Evolutionary conservation across 768 basidiomycete species (phyloP).

Genomic region (Plicaturopsis crispa): DNA sequence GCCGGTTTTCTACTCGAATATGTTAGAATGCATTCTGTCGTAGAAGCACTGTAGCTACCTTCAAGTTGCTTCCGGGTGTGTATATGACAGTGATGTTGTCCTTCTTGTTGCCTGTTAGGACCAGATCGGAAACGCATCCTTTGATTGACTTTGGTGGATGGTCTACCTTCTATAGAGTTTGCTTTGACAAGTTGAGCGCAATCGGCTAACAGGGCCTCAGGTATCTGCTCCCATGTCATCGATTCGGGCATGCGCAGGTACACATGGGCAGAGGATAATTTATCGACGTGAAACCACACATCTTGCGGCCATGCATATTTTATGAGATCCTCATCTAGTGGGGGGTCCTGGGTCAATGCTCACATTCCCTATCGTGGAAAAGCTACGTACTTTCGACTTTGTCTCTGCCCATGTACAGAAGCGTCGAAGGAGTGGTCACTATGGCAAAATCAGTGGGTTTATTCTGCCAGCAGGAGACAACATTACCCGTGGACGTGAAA

Average conservation of each 20-base stretch:
- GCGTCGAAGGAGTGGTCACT: constrained; percentile 60
- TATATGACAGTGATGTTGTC: constrained; percentile 91
- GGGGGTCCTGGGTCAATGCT: too few species aligned
- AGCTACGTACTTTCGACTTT: constrained; percentile 81
- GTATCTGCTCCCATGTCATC: constrained; percentile 89
- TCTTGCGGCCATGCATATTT: constrained; percentile 88
- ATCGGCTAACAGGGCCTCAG: constrained; percentile 68
- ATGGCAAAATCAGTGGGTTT: not conserved
- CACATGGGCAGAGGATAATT: constrained; percentile 93
- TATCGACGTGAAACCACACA: constrained; percentile 97
- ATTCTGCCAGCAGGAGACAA: not conserved
- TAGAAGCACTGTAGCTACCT: constrained; percentile 43
- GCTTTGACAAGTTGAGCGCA: constrained; percentile 96
- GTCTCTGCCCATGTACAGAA: constrained; percentile 93
- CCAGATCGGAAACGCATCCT: too few species aligned
- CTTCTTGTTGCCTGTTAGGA: constrained; percentile 83
- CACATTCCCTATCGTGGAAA: not conserved
- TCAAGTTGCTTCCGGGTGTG: constrained; percentile 87
- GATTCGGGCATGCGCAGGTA: constrained; percentile 82
- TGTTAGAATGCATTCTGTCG: constrained; percentile 1
- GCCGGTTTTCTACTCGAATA: constrained; percentile 75
- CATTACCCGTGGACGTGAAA: constrained; percentile 49
- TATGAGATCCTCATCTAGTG: constrained; percentile 88
- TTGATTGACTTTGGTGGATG: not conserved
- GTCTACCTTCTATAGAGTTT: constrained; percentile 90